phyloP scores from a whole-genome alignment of 129 eudicot species.

The Flaveria bidentis region DNA sequence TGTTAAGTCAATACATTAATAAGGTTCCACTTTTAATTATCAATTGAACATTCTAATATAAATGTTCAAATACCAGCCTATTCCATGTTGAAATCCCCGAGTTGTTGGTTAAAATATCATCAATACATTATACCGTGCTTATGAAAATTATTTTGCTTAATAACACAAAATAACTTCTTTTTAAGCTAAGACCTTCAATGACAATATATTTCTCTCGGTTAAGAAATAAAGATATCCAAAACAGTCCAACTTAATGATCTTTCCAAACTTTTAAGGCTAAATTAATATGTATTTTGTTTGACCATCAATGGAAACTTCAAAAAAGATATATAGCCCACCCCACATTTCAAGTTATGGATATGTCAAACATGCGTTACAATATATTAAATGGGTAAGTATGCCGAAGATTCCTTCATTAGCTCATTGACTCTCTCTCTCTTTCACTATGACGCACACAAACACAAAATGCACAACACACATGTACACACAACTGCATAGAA shows the following conservation, averaged over 20 bases:
- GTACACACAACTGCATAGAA: constrained; percentile 15
- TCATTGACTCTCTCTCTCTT: constrained; percentile 5
- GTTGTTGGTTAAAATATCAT: no score
- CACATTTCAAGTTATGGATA: constrained; percentile 32
- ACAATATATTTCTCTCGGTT: neutral
- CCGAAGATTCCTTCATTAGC: constrained; percentile 22
- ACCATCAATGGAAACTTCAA: constrained; percentile 30
- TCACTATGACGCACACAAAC: constrained; percentile 5
- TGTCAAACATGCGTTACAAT: constrained; percentile 32
- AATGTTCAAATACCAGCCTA: no score
- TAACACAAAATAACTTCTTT: no score
- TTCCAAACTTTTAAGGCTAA: constrained; percentile 8
- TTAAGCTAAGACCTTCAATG: no score
- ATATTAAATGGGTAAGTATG: constrained; percentile 15
- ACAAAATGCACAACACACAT: constrained; percentile 15
- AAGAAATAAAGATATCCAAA: neutral
- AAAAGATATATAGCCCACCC: constrained; percentile 17
- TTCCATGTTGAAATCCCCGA: no score
- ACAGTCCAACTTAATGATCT: constrained; percentile 10
- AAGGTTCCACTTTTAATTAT: no score
- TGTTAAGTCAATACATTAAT: no score
- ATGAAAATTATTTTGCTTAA: no score
- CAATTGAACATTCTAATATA: no score
- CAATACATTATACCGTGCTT: no score
- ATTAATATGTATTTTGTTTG: constrained; percentile 19